phyloP scores from a whole-genome alignment of 2,329 filamentous ascomycete genomes.

The Botryotinia narcissicola region DNA sequence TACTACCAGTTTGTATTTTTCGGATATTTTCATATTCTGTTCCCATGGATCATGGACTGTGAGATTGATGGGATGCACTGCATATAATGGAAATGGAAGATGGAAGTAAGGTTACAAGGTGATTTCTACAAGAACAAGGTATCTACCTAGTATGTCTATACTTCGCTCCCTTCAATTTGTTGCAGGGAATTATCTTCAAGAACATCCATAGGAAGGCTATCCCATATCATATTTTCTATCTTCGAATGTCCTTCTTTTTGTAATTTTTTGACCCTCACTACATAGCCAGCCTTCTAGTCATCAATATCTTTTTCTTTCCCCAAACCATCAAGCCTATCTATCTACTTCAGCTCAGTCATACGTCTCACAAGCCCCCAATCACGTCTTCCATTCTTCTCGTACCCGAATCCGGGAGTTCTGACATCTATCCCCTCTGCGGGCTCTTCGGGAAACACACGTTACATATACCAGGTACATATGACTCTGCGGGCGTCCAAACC shows the following conservation, averaged over 20 bases:
- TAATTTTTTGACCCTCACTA: not conserved
- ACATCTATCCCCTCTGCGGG: not conserved
- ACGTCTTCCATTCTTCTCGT: not conserved
- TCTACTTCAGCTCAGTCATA: not conserved
- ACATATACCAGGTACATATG: not conserved
- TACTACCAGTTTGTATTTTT: not conserved
- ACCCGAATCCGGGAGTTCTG: not conserved
- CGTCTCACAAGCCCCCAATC: not conserved
- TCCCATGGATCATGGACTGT: not conserved
- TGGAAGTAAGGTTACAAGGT: not conserved
- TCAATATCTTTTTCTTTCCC: not conserved
- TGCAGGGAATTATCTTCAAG: not conserved
- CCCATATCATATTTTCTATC: not conserved
- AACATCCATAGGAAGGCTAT: not conserved
- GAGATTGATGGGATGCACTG: slow-evolving; percentile 7
- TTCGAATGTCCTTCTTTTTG: not conserved
- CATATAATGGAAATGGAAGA: not conserved
- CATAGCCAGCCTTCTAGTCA: not conserved
- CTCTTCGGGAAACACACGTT: not conserved
- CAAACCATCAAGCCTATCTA: not conserved
- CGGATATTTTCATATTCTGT: not conserved
- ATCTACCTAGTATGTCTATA: not conserved
- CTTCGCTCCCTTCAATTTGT: not conserved
- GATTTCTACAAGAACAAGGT: not conserved
- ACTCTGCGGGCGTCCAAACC: not conserved